Evolutionary conservation across 2,329 filamentous ascomycete genomes (phyloP), one percentile per base, ranked within the genome.

Genomic region (Dissoconium aciculare): DNA sequence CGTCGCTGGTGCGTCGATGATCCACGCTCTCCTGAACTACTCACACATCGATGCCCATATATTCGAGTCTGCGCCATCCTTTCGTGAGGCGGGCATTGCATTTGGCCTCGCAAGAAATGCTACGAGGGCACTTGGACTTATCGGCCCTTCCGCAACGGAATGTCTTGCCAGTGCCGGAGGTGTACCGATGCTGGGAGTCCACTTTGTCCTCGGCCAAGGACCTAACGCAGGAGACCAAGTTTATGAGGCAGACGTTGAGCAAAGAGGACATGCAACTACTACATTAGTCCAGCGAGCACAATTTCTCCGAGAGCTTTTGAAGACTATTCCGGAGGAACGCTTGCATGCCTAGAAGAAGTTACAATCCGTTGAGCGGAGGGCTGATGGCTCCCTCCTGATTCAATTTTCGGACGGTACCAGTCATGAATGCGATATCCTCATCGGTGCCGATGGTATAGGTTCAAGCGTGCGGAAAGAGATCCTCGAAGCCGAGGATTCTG

Each of bases 321-420:
- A 30, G 11, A 25, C 25, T 13, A 27, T 34, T 17, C 34, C 37
- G 3, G 8, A 15, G 4, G 34, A 36, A 9, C 24, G 31, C 11
- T 31, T 39, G 37, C 34, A 39, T 32, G 34, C 34, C 6, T 33
- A 27, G n/a, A 39, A 39, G 30, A 39, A 39, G 31, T 15, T 39
- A n/a, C 24, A 23, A 14, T 23, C 15, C 11, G 25, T 32, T 9
- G 31, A 36, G 11, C 17, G 23, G 24, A 14, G 15, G 3, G 17
- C 5, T 5, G 28, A 39, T 17, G 28, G 31, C 10, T 31, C 34
- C 11, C 19, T 39, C 5, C 10, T 19, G 1, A 12, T 36, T 5
- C 28, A 34, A 5, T 40, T 36, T 17, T 17, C 17, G 2, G 35
- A 33, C 12, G 35, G 30, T 11, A 26, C 21, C 5, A 31, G 15